These are phyloP conservation scores for Candida tropicalis DNA, from an alignment of 1,139 yeast species.

Conservation along the genomic window DNA sequence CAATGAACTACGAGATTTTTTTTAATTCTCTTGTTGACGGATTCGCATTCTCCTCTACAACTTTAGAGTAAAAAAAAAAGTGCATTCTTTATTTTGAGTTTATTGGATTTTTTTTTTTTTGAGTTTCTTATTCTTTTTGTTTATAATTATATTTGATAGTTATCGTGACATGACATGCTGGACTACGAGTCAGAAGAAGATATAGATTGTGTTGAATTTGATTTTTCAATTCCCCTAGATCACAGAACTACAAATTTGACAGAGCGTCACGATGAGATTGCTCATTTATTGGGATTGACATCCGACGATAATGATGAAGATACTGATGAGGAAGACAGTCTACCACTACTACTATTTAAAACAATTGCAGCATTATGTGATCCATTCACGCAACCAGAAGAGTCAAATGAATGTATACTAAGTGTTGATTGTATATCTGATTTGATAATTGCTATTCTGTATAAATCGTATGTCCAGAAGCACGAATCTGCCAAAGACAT, in stretches of 20 bases:
- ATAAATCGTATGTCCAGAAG: constrained; percentile 14
- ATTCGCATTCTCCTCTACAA: too few species aligned
- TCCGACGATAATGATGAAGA: constrained; percentile 20
- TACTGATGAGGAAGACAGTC: background rate
- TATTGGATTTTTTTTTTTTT: background rate
- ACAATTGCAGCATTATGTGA: constrained; percentile 55
- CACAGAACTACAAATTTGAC: constrained; percentile 19
- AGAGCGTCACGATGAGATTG: constrained; percentile 26
- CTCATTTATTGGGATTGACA: constrained; percentile 22
- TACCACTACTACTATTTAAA: constrained; percentile 22
- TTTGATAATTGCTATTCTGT: constrained; percentile 47
- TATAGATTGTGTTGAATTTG: constrained; percentile 27
- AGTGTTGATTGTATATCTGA: constrained; percentile 60
- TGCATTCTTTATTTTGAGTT: too few species aligned
- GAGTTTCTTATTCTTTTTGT: background rate
- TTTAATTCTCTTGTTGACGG: too few species aligned
- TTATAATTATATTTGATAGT: background rate
- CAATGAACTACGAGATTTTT: too few species aligned
- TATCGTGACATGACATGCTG: constrained; percentile 26
- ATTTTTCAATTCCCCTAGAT: constrained; percentile 26
- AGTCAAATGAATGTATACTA: constrained; percentile 51
- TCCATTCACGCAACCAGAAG: constrained; percentile 70
- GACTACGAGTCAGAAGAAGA: constrained; percentile 25
- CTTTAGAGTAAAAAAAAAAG: too few species aligned
- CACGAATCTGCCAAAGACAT: constrained; percentile 7